phyloP scores from a whole-genome alignment of 768 basidiomycete species.

The Calocybe cyanea region DNA sequence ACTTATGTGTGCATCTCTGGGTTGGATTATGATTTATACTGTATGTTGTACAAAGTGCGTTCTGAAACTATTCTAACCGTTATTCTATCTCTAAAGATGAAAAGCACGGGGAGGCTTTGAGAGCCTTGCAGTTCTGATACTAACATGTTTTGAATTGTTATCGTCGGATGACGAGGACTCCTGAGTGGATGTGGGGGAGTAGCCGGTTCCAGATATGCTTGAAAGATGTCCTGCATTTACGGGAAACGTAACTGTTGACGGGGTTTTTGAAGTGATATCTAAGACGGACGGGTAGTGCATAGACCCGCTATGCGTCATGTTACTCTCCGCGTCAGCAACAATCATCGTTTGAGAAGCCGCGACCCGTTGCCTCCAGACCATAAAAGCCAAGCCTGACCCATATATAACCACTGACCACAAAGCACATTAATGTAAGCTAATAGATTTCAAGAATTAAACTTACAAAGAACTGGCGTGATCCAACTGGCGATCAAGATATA shows the following conservation, averaged over 20 bases:
- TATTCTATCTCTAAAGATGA: constrained; percentile 11
- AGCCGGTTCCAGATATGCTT: constrained; percentile 1
- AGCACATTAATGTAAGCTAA: not conserved
- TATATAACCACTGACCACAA: constrained; percentile 7
- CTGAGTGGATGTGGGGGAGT: not conserved
- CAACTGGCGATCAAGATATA: constrained; percentile 51
- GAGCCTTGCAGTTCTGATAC: constrained; percentile 10
- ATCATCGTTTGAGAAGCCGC: not conserved
- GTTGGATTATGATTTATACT: no score
- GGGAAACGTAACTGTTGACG: not conserved
- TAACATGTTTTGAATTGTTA: not conserved
- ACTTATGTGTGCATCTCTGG: no score
- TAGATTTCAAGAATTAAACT: constrained; percentile 18
- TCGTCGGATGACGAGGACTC: not conserved
- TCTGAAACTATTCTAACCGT: no score
- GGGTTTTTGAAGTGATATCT: not conserved
- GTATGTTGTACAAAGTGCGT: no score
- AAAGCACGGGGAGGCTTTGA: constrained; percentile 14
- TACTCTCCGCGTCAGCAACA: constrained; percentile 8
- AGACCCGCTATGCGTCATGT: not conserved
- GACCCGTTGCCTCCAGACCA: constrained; percentile 11
- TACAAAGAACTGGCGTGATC: constrained; percentile 50
- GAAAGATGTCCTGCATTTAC: constrained; percentile 2
- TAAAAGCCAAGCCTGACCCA: constrained; percentile 12
- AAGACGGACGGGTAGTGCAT: not conserved